Base-by-base conservation (phyloP, 2,329 filamentous ascomycete species). In the Exserohilum turcica region DNA sequence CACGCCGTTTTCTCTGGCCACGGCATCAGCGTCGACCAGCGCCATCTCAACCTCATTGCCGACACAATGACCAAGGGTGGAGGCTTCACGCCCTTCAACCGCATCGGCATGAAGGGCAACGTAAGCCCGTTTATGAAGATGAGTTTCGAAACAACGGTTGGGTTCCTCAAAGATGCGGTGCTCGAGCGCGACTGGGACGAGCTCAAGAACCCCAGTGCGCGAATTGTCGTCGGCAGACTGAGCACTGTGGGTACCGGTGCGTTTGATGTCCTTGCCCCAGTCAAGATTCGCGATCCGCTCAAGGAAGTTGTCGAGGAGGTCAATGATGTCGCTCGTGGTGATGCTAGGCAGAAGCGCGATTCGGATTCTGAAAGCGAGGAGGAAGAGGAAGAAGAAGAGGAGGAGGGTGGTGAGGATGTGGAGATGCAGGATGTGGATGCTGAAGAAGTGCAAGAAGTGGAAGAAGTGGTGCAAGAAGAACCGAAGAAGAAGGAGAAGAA, bases 1-100 rank as follows among this genome's bases (percentile, higher is more conserved):
- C 84, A 86, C 48, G 84, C 83, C 37, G 93, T 99, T 58, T 99
- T 99, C 81, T 82, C 83, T 43, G 87, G 88, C 70, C 93, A 99
- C 85, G 90, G 90, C 69, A 99, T 99, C 79, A 84, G 82, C 54
- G 94, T 99, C 46, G 92, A 99, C 74, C 86, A 89, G 61, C 86
- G 94, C 47, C 95, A 99, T 78, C 78, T 99, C 63, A 97, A 94
- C 77, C 83, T 99, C 63, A 97, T 99, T 65, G 93, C 90, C 40
- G 94, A 99, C 74, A 91, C 91, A 74, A 99, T 99, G 94, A 99
- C 94, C n/a, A 85, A 93, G 47, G 88, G 87, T 54, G 94, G 94
- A 61, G 87, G 86, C 1, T 99, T 95, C 78, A 89, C 87, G 42
- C 88, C 94, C 0, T 99, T 99, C 79, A 96, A 91, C 77, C 89